Base-by-base conservation (phyloP, 345 rosid genomes). In the Eucalyptus viminalis region DNA sequence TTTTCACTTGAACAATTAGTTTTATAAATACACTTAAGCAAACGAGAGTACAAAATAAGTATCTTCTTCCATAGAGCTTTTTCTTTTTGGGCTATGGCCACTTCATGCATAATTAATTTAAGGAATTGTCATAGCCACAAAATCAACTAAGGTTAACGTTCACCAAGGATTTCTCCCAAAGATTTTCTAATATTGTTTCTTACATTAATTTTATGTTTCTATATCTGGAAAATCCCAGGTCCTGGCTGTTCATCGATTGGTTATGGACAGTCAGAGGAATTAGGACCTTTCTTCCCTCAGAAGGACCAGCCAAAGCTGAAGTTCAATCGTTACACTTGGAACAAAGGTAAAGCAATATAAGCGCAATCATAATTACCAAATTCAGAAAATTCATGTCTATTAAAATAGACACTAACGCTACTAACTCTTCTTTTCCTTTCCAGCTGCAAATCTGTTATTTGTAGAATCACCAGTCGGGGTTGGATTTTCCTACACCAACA, bases 181-280 rank as follows among this genome's bases (percentile, higher is more conserved):
- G 80, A 54, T 44, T 43, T 14, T 54, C 11, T 65, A 60, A 14
- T 13, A 14, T 62, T 19, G 11, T 69, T 25, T 27, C 27, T 29
- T 15, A n/a, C 15, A 9, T 12, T 19, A 4, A 29, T 72, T 25
- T 14, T 9, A 21, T 50, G 34, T 25, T 65, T 56, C 27, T 27
- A 45, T 7, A 40, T 80, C 86, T 11, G 19, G 19, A 49, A 13
- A 89, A 56, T 86, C 88, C 19, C 90, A 97, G 98, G 98, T 72
- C 99, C 97, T 3, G 98, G 98, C 14, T 97, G 99, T 90, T 96
- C 97, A 44, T 96, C 97, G 17, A 89, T 96, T 60, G 99, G 96
- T 25, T 95, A 89, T 89, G 99, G 99, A 89, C 93, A 92, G 89
- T 91, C 97, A 80, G 99, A 95, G 87, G 99, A 97, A 89, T 87